These are phyloP conservation scores for Ganoderma multipileum DNA, from an alignment of 1,284 basidiomycete species.

Conservation along the genomic window DNA sequence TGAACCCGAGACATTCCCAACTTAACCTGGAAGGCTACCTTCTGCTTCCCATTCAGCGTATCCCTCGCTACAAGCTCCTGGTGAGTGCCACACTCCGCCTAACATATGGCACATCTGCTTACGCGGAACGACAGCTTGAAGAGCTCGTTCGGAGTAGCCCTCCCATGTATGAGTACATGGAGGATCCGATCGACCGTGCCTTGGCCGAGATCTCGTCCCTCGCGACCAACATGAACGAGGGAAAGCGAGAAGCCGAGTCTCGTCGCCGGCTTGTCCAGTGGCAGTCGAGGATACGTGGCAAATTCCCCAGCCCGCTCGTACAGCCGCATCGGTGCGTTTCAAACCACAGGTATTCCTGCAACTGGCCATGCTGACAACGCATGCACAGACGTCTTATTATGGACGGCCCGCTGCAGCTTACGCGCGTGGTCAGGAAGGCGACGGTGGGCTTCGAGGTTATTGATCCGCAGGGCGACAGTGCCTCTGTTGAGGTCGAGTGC, in stretches of 20 bases:
- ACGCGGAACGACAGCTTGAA: constrained; percentile 64
- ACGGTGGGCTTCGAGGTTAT: constrained; percentile 86
- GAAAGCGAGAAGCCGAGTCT: constrained; percentile 93
- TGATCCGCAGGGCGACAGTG: constrained; percentile 76
- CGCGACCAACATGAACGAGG: constrained; percentile 96
- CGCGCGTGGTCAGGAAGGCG: constrained; percentile 90
- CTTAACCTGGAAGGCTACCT: constrained; percentile 96
- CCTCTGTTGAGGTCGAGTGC: constrained; percentile 88
- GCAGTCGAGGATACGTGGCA: constrained; percentile 91
- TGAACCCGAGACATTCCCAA: constrained; percentile 93
- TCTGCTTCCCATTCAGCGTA: constrained; percentile 93
- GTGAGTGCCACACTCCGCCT: constrained; percentile 50
- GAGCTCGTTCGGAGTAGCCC: constrained; percentile 86
- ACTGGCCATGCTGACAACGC: constrained; percentile 7
- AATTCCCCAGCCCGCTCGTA: constrained; percentile 94
- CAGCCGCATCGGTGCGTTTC: constrained; percentile 87
- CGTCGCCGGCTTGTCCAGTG: constrained; percentile 88
- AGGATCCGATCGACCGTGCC: constrained; percentile 87
- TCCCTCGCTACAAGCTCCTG: constrained; percentile 94
- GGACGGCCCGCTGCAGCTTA: constrained; percentile 85
- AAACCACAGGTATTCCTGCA: constrained; percentile 7
- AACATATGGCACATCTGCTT: constrained; percentile 2
- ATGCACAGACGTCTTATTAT: constrained; percentile 78
- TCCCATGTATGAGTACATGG: constrained; percentile 71
- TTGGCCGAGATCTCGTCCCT: constrained; percentile 85